A percentile compares a stretch with the other conserved stretches of the same genome.
These are phyloP conservation scores for Eutrema yunnanense DNA, from an alignment of 345 rosid species.

Conservation along the genomic window DNA sequence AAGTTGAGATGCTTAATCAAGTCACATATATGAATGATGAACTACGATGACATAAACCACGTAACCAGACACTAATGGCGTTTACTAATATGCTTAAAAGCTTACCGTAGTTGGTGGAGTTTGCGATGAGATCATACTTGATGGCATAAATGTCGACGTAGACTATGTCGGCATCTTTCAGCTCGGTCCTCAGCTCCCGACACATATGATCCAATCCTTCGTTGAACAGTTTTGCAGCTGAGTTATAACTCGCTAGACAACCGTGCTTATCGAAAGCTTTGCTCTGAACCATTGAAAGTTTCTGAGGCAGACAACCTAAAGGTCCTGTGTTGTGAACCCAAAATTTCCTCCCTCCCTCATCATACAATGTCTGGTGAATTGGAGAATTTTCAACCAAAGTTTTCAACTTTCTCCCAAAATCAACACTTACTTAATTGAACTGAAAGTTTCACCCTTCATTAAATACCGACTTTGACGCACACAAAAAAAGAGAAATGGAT, in stretches of 20 bases:
- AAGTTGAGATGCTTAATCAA: too few species aligned
- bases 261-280: conserved; percentile 46
- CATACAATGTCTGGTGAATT: conserved; percentile 39
- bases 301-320: conserved; percentile 82
- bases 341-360: conserved; percentile 70
- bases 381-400: not conserved
- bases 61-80: not conserved
- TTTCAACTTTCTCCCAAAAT: not conserved
- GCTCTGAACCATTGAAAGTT: conserved; percentile 46
- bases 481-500: not conserved
- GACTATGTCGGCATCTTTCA: conserved; percentile 48
- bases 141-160: conserved; percentile 68
- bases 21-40: not conserved
- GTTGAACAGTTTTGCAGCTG: conserved; percentile 64
- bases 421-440: too few species aligned
- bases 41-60: not conserved
- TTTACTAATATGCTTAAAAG: not conserved
- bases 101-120: conserved; percentile 50
- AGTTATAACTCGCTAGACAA: conserved; percentile 53
- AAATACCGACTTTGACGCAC: not conserved
- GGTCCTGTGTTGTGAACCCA: conserved; percentile 96
- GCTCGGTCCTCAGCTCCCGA: conserved; percentile 40
- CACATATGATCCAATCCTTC: conserved; percentile 43
- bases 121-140: conserved; percentile 68
- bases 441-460: not conserved